Percentiles rank a stretch among this genome's conserved stretches.
phyloP scores from a whole-genome alignment of 1,284 basidiomycete genomes.

The Malassezia sp. region DNA sequence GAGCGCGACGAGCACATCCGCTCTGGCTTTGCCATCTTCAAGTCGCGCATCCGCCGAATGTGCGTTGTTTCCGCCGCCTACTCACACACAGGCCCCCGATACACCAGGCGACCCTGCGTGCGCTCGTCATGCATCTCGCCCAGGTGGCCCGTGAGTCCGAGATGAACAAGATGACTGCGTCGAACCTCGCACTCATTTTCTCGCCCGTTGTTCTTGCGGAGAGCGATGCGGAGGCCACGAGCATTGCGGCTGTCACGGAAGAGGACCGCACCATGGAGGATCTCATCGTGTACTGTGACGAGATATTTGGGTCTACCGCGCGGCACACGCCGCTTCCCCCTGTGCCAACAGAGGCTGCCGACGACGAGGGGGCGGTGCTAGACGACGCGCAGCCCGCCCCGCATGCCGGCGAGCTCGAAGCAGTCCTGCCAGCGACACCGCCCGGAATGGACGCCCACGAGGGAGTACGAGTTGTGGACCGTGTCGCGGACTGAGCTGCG shows the following conservation, averaged over 20 bases:
- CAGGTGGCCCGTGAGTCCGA: slow-evolving; percentile 60
- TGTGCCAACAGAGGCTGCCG: too few relatives aligned
- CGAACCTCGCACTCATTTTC: slow-evolving; percentile 48
- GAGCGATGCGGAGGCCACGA: slow-evolving; percentile 31
- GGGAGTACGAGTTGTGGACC: too few relatives aligned
- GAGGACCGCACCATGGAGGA: slow-evolving; percentile 42
- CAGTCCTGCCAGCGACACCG: too few relatives aligned
- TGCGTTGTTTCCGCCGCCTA: too few relatives aligned
- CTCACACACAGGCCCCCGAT: too few relatives aligned
- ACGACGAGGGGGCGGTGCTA: too few relatives aligned
- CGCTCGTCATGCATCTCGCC: slow-evolving; percentile 75
- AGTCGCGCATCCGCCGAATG: slow-evolving; percentile 37
- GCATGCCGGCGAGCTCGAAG: too few relatives aligned
- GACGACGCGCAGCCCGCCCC: too few relatives aligned
- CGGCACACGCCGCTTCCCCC: slow-evolving; percentile 1
- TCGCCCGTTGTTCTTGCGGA: slow-evolving; percentile 41
- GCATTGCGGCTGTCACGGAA: slow-evolving; percentile 37
- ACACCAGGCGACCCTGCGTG: slow-evolving; percentile 76
- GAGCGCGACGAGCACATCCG: slow-evolving; percentile 55
- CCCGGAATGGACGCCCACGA: too few relatives aligned
- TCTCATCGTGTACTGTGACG: slow-evolving; percentile 30
- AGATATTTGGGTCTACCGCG: slow-evolving; percentile 21
- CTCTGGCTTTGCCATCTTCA: slow-evolving; percentile 36
- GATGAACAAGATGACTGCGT: slow-evolving; percentile 87
- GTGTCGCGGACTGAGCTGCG: too few relatives aligned